Conservation (phyloP, 495 filamentous ascomycete species). For the Penicillium herquei region DNA sequence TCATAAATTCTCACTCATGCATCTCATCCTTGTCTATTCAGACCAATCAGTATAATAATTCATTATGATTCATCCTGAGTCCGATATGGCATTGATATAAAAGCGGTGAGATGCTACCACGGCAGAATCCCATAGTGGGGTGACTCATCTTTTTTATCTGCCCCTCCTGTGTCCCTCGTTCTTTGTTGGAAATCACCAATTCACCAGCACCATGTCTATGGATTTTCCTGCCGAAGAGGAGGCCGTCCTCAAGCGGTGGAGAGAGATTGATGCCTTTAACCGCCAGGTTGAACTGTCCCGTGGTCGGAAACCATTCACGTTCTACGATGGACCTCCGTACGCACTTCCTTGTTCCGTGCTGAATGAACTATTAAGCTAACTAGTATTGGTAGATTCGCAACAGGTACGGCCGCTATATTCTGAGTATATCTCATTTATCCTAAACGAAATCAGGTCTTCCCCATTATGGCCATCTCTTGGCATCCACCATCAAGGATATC, state of each 20-base stretch:
- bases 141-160: slow-evolving; percentile 35
- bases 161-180: slow-evolving; percentile 17
- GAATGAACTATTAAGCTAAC: too few species aligned
- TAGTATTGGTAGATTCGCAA: slow-evolving; percentile 42
- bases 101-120: slow-evolving; percentile 10
- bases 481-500: slow-evolving; percentile 97
- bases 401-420: slow-evolving; percentile 37
- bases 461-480: slow-evolving; percentile 94
- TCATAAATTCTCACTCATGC: too few species aligned
- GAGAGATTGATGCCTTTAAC: slow-evolving; percentile 84
- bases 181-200: slow-evolving; percentile 15
- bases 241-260: slow-evolving; percentile 75
- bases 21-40: too few species aligned
- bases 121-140: slow-evolving; percentile 24
- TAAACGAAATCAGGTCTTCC: slow-evolving; percentile 48
- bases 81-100: neutral
- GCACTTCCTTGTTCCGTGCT: too few species aligned
- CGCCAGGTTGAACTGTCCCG: slow-evolving; percentile 71
- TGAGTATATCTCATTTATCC: too few species aligned
- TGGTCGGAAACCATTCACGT: slow-evolving; percentile 70
- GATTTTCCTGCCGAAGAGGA: slow-evolving; percentile 92
- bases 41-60: too few species aligned
- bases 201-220: slow-evolving; percentile 66
- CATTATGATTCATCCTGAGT: too few species aligned
- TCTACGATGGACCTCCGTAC: slow-evolving; percentile 55